A percentile compares a stretch with the other conserved stretches of the same genome.
These are phyloP conservation scores for Quercus gilva DNA, from an alignment of 306 rosid genomes.

Conservation along the genomic window DNA sequence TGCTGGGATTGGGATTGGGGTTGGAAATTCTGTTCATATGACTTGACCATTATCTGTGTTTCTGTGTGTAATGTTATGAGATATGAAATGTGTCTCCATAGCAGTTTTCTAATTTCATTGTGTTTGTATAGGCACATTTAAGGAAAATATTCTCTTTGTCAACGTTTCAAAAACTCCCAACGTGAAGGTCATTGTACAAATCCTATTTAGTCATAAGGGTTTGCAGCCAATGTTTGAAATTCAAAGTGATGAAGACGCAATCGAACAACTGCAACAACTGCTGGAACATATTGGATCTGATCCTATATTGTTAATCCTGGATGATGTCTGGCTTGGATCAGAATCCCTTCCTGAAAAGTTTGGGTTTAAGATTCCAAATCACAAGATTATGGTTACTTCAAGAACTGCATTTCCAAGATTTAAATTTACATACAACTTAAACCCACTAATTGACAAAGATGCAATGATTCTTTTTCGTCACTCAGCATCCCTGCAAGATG, in stretches of 20 bases:
- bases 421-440: conserved; percentile 22
- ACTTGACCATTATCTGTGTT: not conserved
- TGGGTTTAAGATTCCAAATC: conserved; percentile 25
- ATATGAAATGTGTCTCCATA: not conserved
- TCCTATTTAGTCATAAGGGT: conserved; percentile 18
- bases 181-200: conserved; percentile 15
- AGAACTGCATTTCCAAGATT: conserved; percentile 33
- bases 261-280: conserved; percentile 24
- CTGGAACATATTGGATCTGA: conserved; percentile 11
- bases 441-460: conserved; percentile 34
- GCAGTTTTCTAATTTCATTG: not conserved
- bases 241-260: conserved; percentile 36
- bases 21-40: not conserved
- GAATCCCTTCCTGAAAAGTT: conserved; percentile 47
- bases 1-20: not conserved
- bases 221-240: not conserved
- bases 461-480: conserved; percentile 44
- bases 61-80: not conserved
- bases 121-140: conserved; percentile 31
- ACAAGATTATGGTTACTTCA: conserved; percentile 68
- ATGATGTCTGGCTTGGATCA: conserved; percentile 66
- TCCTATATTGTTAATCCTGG: conserved; percentile 46
- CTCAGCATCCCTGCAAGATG: conserved; percentile 31
- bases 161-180: conserved; percentile 28
- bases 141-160: conserved; percentile 39